These are phyloP conservation scores for Podaxis pistillaris DNA, from an alignment of 768 basidiomycete species.

Conservation along the genomic window DNA sequence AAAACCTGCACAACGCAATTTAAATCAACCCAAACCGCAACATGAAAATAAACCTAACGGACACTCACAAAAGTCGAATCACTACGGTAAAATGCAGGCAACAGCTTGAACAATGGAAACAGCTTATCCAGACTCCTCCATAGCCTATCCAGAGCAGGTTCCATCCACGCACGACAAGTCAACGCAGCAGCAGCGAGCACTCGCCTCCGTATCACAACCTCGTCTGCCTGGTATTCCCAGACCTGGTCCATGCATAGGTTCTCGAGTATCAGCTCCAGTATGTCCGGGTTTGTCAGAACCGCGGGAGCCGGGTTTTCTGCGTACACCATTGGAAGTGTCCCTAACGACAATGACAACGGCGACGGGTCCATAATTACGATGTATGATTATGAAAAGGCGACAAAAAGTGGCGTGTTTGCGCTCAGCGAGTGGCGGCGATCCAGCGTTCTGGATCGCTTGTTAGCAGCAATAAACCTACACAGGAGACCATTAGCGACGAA, in stretches of 20 bases:
- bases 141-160: slow-evolving; percentile 30
- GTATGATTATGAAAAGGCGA: too few relatives aligned
- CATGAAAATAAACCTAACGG: background rate
- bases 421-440: too few relatives aligned
- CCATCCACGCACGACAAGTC: slow-evolving; percentile 29
- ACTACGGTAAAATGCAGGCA: slow-evolving; percentile 28
- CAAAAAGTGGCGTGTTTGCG: too few relatives aligned
- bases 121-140: slow-evolving; percentile 32
- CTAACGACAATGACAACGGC: too few relatives aligned
- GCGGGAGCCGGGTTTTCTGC: background rate
- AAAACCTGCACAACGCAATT: slow-evolving; percentile 24
- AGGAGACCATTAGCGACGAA: too few relatives aligned
- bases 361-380: too few relatives aligned
- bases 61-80: slow-evolving; percentile 30
- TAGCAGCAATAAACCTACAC: too few relatives aligned
- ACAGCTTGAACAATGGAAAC: slow-evolving; percentile 30
- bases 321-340: too few relatives aligned
- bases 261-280: slow-evolving; percentile 29
- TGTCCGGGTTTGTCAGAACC: slow-evolving; percentile 28
- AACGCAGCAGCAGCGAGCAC: slow-evolving; percentile 24
- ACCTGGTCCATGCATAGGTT: slow-evolving; percentile 23
- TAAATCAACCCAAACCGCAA: background rate
- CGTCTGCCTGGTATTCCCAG: slow-evolving; percentile 17
- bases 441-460: too few relatives aligned
- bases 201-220: slow-evolving; percentile 10